Evolutionary conservation across 768 basidiomycete species (phyloP).

Genomic region (Leccinellum rugosiceps): DNA sequence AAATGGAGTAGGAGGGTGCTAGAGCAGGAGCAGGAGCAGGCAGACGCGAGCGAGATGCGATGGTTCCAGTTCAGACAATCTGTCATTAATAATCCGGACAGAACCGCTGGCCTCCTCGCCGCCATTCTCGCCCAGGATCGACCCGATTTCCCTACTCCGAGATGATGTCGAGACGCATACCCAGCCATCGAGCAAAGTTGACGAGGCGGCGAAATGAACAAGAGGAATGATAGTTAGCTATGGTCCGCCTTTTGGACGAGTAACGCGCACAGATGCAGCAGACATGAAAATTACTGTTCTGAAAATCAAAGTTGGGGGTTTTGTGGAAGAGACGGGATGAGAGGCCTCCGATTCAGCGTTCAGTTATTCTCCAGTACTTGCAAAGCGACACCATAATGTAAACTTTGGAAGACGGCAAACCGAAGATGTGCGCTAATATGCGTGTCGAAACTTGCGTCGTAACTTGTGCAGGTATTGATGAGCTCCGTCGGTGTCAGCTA

Average conservation of each 20-base stretch:
- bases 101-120: constrained; percentile 23
- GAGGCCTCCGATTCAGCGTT: neutral
- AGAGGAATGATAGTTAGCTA: constrained; percentile 79
- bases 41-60: constrained; percentile 56
- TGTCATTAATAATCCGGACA: constrained; percentile 57
- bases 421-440: too few species aligned
- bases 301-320: constrained; percentile 62
- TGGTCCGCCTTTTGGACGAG: constrained; percentile 82
- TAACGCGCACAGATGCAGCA: constrained; percentile 61
- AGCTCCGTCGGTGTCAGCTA: too few species aligned
- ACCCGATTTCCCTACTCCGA: constrained; percentile 44
- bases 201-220: constrained; percentile 51
- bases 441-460: too few species aligned
- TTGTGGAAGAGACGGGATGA: constrained; percentile 39
- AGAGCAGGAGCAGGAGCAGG: neutral
- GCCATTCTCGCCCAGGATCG: constrained; percentile 33
- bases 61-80: constrained; percentile 70
- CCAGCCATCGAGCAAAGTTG: constrained; percentile 6
- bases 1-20: constrained; percentile 15
- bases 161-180: constrained; percentile 24
- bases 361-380: too few species aligned
- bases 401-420: too few species aligned
- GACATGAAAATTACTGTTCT: constrained; percentile 22
- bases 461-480: too few species aligned
- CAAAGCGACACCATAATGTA: too few species aligned